phyloP scores from a whole-genome alignment of 179 eudicot species.

The Beta corolliflora region DNA sequence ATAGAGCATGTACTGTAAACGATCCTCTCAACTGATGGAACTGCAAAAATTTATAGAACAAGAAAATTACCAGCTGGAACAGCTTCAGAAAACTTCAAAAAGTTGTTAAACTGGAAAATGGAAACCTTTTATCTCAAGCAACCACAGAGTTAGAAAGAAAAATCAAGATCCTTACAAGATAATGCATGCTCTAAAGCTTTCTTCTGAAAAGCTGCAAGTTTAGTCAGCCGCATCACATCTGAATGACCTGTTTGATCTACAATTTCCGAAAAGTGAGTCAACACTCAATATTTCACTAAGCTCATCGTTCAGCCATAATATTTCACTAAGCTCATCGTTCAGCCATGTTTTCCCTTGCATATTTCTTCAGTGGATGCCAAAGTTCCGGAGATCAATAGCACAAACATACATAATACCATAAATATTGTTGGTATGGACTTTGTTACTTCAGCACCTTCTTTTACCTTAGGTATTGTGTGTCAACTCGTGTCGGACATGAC shows the following conservation, averaged over 20 bases:
- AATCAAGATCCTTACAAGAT: constrained; percentile 61
- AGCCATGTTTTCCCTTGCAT: neutral
- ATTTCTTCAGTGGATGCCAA: neutral
- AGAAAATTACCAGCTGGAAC: neutral
- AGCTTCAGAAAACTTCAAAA: neutral
- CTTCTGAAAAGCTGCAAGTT: constrained; percentile 88
- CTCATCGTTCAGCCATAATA: too few relatives aligned
- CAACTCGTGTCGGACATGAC: too few relatives aligned
- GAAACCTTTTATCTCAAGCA: neutral
- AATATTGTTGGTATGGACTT: neutral
- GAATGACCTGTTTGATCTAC: constrained; percentile 40
- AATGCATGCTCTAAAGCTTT: constrained; percentile 84
- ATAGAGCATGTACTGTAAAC: constrained; percentile 96
- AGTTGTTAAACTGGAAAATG: neutral
- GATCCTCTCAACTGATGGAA: constrained; percentile 88
- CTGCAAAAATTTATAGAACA: constrained; percentile 37
- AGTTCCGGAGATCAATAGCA: neutral
- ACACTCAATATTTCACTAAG: neutral
- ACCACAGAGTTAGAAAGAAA: neutral
- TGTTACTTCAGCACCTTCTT: neutral
- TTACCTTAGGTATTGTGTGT: too few relatives aligned
- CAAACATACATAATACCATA: neutral
- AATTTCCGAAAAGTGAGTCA: constrained; percentile 13
- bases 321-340: neutral
- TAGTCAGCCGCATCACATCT: constrained; percentile 54